Percentiles rank a stretch among this genome's conserved stretches.
Evolutionary conservation across 192 early-diverging fungal genomes (phyloP).

Genomic region (Borealophlyctis nickersoniae): DNA sequence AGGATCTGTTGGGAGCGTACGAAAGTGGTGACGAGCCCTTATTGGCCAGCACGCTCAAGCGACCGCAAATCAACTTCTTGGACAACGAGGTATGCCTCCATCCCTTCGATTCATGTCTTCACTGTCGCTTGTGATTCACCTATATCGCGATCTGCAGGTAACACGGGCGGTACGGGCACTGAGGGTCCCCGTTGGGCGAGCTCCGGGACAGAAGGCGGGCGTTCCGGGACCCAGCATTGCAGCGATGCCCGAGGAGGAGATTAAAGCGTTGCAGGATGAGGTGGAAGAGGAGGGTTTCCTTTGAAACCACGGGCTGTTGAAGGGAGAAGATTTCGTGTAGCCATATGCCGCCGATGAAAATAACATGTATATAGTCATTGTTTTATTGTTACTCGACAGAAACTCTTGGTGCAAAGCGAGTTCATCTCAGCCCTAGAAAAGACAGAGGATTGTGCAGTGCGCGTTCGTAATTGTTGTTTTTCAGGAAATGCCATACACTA

Average conservation of each 20-base stretch:
- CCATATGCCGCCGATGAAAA: too few species aligned
- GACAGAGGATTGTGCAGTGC: too few species aligned
- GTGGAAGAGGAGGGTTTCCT: conserved; percentile 29
- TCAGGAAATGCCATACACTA: too few species aligned
- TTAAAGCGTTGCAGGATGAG: conserved; percentile 24
- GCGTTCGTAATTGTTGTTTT: too few species aligned
- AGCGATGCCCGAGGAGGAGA: not conserved
- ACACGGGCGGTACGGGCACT: conserved; percentile 7
- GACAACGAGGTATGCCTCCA: conserved; percentile 65
- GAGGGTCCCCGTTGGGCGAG: conserved; percentile 1
- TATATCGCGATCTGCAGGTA: conserved; percentile 2
- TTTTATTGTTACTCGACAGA: too few species aligned
- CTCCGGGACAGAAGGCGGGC: not conserved
- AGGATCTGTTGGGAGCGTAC: conserved; percentile 59
- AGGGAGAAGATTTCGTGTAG: too few species aligned
- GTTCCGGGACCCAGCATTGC: not conserved
- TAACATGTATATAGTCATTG: too few species aligned
- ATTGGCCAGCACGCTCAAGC: conserved; percentile 50
- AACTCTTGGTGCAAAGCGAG: too few species aligned
- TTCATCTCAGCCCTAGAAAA: too few species aligned
- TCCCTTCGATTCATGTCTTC: not conserved
- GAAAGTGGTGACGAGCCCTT: conserved; percentile 62
- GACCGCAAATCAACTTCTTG: conserved; percentile 57
- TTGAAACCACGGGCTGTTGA: too few species aligned
- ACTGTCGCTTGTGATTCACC: not conserved